phyloP scores from a whole-genome alignment of 352 stramenopile species.

The Aphanomyces cochlioides region DNA sequence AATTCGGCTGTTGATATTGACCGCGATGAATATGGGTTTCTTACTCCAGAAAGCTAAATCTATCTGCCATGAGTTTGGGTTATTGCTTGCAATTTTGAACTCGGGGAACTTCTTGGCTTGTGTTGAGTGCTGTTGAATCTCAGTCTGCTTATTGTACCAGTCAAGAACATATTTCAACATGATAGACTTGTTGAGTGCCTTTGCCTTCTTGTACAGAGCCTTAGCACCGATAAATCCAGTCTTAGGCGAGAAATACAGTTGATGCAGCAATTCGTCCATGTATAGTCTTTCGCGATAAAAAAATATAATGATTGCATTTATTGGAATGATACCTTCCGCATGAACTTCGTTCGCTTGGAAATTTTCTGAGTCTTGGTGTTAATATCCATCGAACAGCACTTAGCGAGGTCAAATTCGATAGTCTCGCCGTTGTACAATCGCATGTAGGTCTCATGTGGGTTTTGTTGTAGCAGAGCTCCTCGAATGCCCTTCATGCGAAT shows the following conservation, averaged over 20 bases:
- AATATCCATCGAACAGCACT: constrained; percentile 26
- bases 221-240: constrained; percentile 20
- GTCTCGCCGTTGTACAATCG: constrained; percentile 23
- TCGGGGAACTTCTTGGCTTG: constrained; percentile 7
- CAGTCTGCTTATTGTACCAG: constrained; percentile 14
- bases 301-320: constrained; percentile 14
- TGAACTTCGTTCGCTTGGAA: constrained; percentile 22
- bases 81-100: constrained; percentile 22
- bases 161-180: constrained; percentile 22
- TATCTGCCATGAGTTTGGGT: constrained; percentile 15
- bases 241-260: constrained; percentile 25
- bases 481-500: constrained; percentile 31
- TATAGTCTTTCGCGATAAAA: constrained; percentile 10
- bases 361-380: constrained; percentile 27
- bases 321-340: constrained; percentile 15
- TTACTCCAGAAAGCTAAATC: constrained; percentile 30
- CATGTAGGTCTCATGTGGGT: constrained; percentile 29
- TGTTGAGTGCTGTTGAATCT: constrained; percentile 7
- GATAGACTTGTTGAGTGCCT: constrained; percentile 1
- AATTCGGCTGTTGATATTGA: constrained; percentile 27
- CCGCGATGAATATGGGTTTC: constrained; percentile 24
- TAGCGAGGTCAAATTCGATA: constrained; percentile 20
- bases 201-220: constrained; percentile 16
- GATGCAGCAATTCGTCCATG: constrained; percentile 3
- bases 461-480: constrained; percentile 7